Conservation (phyloP, 2,329 filamentous ascomycete species). For the Colletotrichum acutatum region DNA sequence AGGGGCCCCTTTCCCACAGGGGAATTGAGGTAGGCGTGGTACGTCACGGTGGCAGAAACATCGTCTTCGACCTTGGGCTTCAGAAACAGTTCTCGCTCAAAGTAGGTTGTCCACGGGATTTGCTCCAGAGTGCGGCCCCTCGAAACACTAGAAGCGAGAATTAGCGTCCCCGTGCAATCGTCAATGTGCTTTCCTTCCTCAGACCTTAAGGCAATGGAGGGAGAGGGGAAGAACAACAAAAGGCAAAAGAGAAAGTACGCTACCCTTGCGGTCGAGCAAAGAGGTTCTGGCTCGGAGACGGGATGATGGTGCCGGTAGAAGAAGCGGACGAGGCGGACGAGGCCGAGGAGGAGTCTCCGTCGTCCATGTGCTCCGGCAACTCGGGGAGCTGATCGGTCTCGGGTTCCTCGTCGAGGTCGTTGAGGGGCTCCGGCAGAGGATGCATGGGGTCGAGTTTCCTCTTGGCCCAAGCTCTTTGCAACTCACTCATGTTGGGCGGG, state of each 20-base stretch:
- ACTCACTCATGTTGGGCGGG: conserved; percentile 74
- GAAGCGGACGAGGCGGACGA: conserved; percentile 78
- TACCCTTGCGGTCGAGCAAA: conserved; percentile 79
- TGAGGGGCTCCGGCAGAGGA: conserved; percentile 61
- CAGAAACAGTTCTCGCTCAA: conserved; percentile 86
- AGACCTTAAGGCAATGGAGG: not conserved
- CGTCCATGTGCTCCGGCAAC: conserved; percentile 56
- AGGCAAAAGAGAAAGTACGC: conserved; percentile 38
- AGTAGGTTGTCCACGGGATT: conserved; percentile 89
- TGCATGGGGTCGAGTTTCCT: conserved; percentile 73
- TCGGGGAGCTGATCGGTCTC: conserved; percentile 59
- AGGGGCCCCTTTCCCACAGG: conserved; percentile 80
- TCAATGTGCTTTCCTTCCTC: not conserved
- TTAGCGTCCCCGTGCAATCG: not conserved
- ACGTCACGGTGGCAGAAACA: conserved; percentile 59
- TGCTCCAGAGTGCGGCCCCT: conserved; percentile 69
- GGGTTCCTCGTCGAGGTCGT: conserved; percentile 65
- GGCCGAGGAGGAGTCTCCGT: conserved; percentile 78
- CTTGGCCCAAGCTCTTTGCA: conserved; percentile 83
- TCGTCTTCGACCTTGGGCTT: conserved; percentile 48
- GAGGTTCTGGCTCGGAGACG: conserved; percentile 77
- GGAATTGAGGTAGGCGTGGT: conserved; percentile 90
- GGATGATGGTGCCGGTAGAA: conserved; percentile 91
- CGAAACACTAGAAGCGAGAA: conserved; percentile 17
- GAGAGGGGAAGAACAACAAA: conserved; percentile 13